A percentile compares a stretch with the other conserved stretches of the same genome.
These are phyloP conservation scores for Saturnispora galanensis DNA, from an alignment of 805 yeast genomes.

Conservation along the genomic window DNA sequence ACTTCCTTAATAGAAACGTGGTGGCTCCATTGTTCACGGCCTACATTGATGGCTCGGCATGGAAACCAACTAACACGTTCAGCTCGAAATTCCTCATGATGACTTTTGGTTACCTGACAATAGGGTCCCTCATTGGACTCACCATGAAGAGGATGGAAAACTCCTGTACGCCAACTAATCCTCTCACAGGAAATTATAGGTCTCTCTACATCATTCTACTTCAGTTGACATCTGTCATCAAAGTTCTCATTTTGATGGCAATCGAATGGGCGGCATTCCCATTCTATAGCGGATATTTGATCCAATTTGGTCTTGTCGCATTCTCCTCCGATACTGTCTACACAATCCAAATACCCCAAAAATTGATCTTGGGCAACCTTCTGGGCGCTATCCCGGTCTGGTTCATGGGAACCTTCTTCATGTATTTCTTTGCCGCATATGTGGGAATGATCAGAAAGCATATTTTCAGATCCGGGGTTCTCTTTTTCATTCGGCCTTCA, in stretches of 20 bases:
- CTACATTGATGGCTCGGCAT: conserved; percentile 13
- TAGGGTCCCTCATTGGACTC: conserved; percentile 7
- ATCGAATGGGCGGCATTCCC: conserved; percentile 85
- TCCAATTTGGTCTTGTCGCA: conserved; percentile 63
- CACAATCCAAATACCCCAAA: conserved; percentile 9
- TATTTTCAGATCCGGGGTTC: conserved; percentile 77
- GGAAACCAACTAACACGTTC: conserved; percentile 17
- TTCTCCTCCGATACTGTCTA: conserved; percentile 26
- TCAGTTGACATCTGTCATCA: conserved; percentile 51
- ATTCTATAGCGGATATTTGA: conserved; percentile 67
- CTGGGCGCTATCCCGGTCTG: conserved; percentile 29
- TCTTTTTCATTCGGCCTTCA: conserved; percentile 86
- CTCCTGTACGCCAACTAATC: conserved; percentile 29
- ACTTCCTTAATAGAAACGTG: conserved; percentile 5
- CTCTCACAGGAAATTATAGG: conserved; percentile 43
- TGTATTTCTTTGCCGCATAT: conserved; percentile 79
- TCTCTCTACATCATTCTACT: conserved; percentile 41
- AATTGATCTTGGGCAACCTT: neutral
- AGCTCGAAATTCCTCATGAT: conserved; percentile 15
- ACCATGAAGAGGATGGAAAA: conserved; percentile 21
- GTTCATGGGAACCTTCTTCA: conserved; percentile 72
- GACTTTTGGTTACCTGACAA: conserved; percentile 15
- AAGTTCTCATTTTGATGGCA: conserved; percentile 65
- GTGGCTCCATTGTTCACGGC: conserved; percentile 9
- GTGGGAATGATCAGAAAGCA: conserved; percentile 71